phyloP scores from a whole-genome alignment of 805 yeast species.

The Teunomyces cretensis region DNA sequence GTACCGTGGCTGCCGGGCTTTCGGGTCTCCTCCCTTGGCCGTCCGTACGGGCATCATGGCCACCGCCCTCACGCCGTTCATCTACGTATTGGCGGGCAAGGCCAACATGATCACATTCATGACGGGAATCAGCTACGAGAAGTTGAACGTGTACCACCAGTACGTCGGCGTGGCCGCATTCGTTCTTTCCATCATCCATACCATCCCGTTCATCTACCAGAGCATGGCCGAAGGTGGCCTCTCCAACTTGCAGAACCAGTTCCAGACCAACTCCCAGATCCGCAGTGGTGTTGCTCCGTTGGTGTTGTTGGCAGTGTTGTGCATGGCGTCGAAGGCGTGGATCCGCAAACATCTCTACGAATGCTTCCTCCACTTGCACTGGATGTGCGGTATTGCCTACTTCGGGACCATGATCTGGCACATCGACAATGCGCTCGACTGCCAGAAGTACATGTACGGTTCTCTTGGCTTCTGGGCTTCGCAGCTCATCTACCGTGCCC shows the following conservation, averaged over 20 bases:
- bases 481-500: constrained; percentile 47
- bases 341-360: constrained; percentile 46
- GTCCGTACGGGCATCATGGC: constrained; percentile 54
- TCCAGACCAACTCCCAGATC: constrained; percentile 21
- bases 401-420: constrained; percentile 49
- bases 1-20: constrained; percentile 52
- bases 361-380: constrained; percentile 50
- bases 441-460: constrained; percentile 47
- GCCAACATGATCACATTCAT: constrained; percentile 47
- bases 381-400: constrained; percentile 52
- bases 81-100: constrained; percentile 52
- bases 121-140: constrained; percentile 58
- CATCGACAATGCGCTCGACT: constrained; percentile 29
- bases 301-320: constrained; percentile 43
- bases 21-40: constrained; percentile 61
- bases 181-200: constrained; percentile 48
- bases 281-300: constrained; percentile 50
- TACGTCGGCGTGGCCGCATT: constrained; percentile 44
- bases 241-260: constrained; percentile 15
- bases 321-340: constrained; percentile 41
- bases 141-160: constrained; percentile 52
- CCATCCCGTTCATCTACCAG: constrained; percentile 50
- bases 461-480: constrained; percentile 52
- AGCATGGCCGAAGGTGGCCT: constrained; percentile 50
- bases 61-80: constrained; percentile 49